Base-by-base conservation (phyloP, 768 basidiomycete genomes). In the Termitomyces sp. region DNA sequence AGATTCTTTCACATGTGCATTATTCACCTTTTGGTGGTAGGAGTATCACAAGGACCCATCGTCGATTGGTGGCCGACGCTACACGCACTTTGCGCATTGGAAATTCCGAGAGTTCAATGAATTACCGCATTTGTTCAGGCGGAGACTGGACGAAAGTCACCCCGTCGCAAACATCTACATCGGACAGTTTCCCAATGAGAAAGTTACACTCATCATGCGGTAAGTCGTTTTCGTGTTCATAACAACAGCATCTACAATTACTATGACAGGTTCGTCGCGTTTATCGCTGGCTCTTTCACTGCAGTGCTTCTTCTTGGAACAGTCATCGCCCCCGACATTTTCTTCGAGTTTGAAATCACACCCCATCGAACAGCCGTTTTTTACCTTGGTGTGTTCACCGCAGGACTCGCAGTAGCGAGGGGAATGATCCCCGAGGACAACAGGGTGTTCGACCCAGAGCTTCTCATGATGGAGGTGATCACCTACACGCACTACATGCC, bases 91-190 rank as follows among this genome's bases (percentile, higher is more conserved):
- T 59, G 95, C 95, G 4, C 87, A 92, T 59, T 99, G 97, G 97
- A 98, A 98, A 68, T 98, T 98, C 68, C 82, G 97, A 56, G 97
- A 99, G 69, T 99, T 98, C 78, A 99, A 99, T 68, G 97, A 99
- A 67, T 77, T 99, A 9, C 90, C 94, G 0, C 97, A 99, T 72
- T 76, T 95, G 36, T 99, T 98, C 70, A 79, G 84, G 36, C 79
- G 92, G 47, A 79, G 97, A 52, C 76, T 98, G 47, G 87, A 94
- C 61, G 86, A 92, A 66, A 94, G 92, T 56, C 93, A 95, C 64
- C 93, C 92, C 0, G 74, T 86, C 10, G 91, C 97, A 12, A 94
- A 88, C 69, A 89, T 94, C 79, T 99, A 98, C 69, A 94, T 98
- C 60, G 92, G 93, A 24, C 97, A 98, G 67, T 99, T 97, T 68